phyloP scores from a whole-genome alignment of 139 green algal species.

The Ettlia oleoabundans region DNA sequence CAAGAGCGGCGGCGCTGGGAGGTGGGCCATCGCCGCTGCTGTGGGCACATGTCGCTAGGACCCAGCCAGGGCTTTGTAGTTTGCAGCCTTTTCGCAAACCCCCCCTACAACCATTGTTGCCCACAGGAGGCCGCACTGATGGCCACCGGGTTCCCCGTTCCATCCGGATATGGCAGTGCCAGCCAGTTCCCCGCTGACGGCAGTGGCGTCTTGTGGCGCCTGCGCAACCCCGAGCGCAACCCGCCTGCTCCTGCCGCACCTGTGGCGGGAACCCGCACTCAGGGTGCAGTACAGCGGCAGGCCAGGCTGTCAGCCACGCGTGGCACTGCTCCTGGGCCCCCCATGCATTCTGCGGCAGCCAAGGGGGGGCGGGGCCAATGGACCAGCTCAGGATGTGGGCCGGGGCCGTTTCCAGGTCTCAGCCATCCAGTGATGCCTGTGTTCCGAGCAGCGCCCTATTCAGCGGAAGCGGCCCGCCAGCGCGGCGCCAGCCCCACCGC shows the following conservation, averaged over 20 bases:
- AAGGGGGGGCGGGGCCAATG: no score
- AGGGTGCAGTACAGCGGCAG: no score
- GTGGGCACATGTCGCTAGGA: no score
- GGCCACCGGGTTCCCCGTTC: constrained; percentile 37
- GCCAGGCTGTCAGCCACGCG: background rate
- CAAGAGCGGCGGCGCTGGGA: constrained; percentile 9
- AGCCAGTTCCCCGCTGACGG: background rate
- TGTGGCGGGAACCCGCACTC: no score
- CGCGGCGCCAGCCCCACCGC: background rate
- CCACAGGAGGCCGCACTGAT: constrained; percentile 5
- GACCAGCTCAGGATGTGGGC: no score
- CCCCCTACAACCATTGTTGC: background rate
- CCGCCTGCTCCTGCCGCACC: no score
- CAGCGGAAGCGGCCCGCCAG: constrained; percentile 35
- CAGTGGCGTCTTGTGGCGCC: background rate
- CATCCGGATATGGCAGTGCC: background rate
- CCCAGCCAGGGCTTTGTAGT: no score
- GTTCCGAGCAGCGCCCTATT: constrained; percentile 42
- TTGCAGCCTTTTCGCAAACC: background rate
- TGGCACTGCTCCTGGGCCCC: no score
- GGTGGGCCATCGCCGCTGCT: no score
- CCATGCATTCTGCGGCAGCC: no score
- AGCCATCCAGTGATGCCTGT: constrained; percentile 16
- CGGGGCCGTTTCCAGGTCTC: no score
- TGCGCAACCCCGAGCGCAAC: constrained; percentile 1